phyloP scores from a whole-genome alignment of 1,284 basidiomycete genomes.

The Baeospora myosura region DNA sequence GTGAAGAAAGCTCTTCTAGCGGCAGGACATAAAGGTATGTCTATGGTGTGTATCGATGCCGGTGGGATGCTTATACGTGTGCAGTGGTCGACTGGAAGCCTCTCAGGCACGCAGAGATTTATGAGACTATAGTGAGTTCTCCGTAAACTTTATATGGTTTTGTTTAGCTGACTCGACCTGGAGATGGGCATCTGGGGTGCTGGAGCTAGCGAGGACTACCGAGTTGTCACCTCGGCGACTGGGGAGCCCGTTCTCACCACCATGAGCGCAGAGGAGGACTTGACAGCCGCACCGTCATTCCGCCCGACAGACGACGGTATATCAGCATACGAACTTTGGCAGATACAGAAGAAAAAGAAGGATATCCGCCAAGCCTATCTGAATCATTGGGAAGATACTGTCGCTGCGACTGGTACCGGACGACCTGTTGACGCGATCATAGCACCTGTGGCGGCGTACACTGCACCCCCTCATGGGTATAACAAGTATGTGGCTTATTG shows the following conservation, averaged over 20 bases:
- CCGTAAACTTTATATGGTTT: background rate
- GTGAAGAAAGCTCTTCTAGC: constrained; percentile 50
- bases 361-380: constrained; percentile 43
- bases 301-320: constrained; percentile 17
- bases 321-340: constrained; percentile 50
- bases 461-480: constrained; percentile 49
- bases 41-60: too few relatives aligned
- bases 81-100: constrained; percentile 34
- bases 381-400: constrained; percentile 50
- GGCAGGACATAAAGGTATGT: constrained; percentile 60
- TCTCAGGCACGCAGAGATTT: constrained; percentile 34
- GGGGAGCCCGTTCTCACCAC: constrained; percentile 46
- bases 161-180: constrained; percentile 6
- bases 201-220: constrained; percentile 33
- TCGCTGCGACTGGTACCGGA: constrained; percentile 43
- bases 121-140: constrained; percentile 25
- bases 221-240: constrained; percentile 26
- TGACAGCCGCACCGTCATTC: constrained; percentile 13
- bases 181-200: constrained; percentile 32
- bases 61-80: too few relatives aligned
- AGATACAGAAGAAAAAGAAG: constrained; percentile 38
- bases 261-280: constrained; percentile 32
- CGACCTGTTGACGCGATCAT: constrained; percentile 62
- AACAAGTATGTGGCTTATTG: constrained; percentile 28
- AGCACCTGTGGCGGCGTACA: constrained; percentile 42